A percentile compares a stretch with the other conserved stretches of the same genome.
These are phyloP conservation scores for Solanum dulcamara DNA, from an alignment of 257 asterid species.

Conservation along the genomic window DNA sequence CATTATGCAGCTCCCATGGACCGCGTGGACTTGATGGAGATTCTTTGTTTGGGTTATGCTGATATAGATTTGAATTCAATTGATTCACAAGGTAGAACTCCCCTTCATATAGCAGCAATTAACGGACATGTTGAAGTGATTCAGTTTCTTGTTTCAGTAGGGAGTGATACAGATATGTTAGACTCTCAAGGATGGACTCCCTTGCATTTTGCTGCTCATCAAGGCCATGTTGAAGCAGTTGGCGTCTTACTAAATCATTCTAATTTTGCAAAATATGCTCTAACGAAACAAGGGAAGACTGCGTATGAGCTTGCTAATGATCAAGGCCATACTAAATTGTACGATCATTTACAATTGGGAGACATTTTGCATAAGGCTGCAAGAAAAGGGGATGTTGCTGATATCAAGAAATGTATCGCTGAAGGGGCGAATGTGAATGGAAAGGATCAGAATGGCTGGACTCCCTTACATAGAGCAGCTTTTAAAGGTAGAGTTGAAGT, in stretches of 20 bases:
- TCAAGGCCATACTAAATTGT: conserved; percentile 25
- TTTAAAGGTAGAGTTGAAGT: conserved; percentile 59
- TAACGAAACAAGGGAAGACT: conserved; percentile 43
- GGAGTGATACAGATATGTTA: conserved; percentile 22
- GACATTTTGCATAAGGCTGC: conserved; percentile 59
- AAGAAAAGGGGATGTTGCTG: conserved; percentile 24
- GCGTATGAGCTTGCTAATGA: conserved; percentile 46
- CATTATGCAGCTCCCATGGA: conserved; percentile 37
- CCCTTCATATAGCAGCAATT: conserved; percentile 51
- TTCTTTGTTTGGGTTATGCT: conserved; percentile 22
- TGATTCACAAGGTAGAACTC: conserved; percentile 29
- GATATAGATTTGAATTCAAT: conserved; percentile 43
- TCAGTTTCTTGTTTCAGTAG: conserved; percentile 36
- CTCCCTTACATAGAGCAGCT: conserved; percentile 61
- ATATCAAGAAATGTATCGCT: conserved; percentile 34
- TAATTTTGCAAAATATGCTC: conserved; percentile 23
- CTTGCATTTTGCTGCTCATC: conserved; percentile 41
- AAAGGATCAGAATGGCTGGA: conserved; percentile 75
- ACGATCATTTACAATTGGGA: conserved; percentile 27
- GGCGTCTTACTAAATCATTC: conserved; percentile 26
- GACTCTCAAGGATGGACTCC: conserved; percentile 46
- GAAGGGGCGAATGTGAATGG: conserved; percentile 52
- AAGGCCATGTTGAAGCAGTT: conserved; percentile 32
- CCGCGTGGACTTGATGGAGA: conserved; percentile 44
- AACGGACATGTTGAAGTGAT: conserved; percentile 29